These are phyloP conservation scores for Liquidambar formosana DNA, from an alignment of 164 flowering plant species.

Conservation along the genomic window DNA sequence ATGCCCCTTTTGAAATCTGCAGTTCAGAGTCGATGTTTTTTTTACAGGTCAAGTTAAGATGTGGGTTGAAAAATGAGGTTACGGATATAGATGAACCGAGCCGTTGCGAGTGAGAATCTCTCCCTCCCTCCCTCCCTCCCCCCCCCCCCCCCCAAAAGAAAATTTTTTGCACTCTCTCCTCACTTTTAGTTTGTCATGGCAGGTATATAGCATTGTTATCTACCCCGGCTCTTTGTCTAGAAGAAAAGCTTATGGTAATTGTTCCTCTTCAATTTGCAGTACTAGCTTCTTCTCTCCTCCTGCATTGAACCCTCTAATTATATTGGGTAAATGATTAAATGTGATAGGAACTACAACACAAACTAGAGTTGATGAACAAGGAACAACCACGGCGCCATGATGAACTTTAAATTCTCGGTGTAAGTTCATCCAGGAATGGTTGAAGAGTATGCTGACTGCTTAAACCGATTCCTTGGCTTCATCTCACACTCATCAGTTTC, in stretches of 20 bases:
- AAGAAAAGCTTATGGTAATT: constrained; percentile 80
- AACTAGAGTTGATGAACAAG: constrained; percentile 63
- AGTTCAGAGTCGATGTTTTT: neutral
- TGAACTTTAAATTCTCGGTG: constrained; percentile 51
- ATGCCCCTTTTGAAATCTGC: neutral
- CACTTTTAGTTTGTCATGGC: constrained; percentile 22
- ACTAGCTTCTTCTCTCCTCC: neutral
- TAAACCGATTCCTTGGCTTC: neutral
- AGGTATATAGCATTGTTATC: constrained; percentile 84
- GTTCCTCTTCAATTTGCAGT: neutral
- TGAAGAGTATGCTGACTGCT: constrained; percentile 3
- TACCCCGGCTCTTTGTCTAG: constrained; percentile 76
- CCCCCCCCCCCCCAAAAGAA: constrained; percentile 5
- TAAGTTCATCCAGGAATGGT: neutral
- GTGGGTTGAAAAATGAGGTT: constrained; percentile 86
- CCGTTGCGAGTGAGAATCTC: constrained; percentile 88
- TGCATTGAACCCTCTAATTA: neutral
- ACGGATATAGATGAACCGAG: constrained; percentile 95
- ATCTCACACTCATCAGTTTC: neutral
- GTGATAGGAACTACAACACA: constrained; percentile 71
- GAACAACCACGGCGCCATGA: constrained; percentile 67
- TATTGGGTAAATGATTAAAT: constrained; percentile 11
- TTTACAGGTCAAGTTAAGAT: constrained; percentile 83
- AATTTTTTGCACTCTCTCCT: neutral
- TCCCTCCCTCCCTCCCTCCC: constrained; percentile 11